phyloP scores from a whole-genome alignment of 352 stramenopile genomes.

The Phytophthora crassamura region DNA sequence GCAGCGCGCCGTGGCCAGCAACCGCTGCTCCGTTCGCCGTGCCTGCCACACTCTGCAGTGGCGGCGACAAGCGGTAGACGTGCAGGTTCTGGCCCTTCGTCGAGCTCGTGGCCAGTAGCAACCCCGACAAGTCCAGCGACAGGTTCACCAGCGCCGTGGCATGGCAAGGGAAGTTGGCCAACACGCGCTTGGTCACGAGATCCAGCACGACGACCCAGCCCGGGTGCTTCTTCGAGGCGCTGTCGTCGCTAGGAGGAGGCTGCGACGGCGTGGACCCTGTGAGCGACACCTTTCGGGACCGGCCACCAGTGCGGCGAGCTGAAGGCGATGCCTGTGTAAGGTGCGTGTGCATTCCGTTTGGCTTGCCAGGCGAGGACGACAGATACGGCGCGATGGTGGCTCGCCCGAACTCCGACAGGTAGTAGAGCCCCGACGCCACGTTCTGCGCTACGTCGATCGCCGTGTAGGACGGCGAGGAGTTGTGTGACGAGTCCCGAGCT shows the following conservation, averaged over 20 bases:
- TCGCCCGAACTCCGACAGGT: slow-evolving; percentile 73
- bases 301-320: slow-evolving; percentile 13
- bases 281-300: slow-evolving; percentile 23
- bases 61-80: slow-evolving; percentile 78
- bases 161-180: slow-evolving; percentile 84
- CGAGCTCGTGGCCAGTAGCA: slow-evolving; percentile 80
- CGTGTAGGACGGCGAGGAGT: slow-evolving; percentile 58
- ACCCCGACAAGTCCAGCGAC: slow-evolving; percentile 79
- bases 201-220: slow-evolving; percentile 81
- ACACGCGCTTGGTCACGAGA: slow-evolving; percentile 59
- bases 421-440: slow-evolving; percentile 88
- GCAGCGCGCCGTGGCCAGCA: slow-evolving; percentile 26
- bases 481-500: slow-evolving; percentile 30
- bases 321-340: slow-evolving; percentile 25
- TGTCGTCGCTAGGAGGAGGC: slow-evolving; percentile 18
- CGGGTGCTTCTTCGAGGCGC: slow-evolving; percentile 36
- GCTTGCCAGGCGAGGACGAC: slow-evolving; percentile 64
- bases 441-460: slow-evolving; percentile 88
- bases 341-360: slow-evolving; percentile 14
- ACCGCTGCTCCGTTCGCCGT: slow-evolving; percentile 18
- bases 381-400: slow-evolving; percentile 79
- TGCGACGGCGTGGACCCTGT: slow-evolving; percentile 15
- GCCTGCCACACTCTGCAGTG: slow-evolving; percentile 50
- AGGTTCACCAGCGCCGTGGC: slow-evolving; percentile 73
- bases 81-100: slow-evolving; percentile 89